These are phyloP conservation scores for Colletotrichum lupini DNA, from an alignment of 2,329 filamentous ascomycete species.

Conservation along the genomic window DNA sequence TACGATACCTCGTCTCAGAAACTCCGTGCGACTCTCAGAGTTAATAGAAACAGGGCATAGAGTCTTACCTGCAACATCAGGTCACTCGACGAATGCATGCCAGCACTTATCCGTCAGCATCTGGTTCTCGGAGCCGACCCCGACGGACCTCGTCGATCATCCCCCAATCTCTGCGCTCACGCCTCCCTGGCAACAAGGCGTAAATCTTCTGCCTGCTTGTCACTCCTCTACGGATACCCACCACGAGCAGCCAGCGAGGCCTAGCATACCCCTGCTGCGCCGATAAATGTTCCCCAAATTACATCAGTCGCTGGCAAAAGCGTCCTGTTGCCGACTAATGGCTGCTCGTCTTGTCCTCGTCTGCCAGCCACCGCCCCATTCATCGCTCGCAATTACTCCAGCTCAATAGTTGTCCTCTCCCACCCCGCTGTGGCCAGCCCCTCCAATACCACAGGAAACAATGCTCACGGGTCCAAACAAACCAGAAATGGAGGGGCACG, in stretches of 20 bases:
- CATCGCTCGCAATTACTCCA: neutral
- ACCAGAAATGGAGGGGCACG: neutral
- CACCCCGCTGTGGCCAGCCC: neutral
- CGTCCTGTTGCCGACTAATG: constrained; percentile 22
- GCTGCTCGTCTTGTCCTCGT: neutral
- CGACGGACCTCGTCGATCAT: constrained; percentile 5
- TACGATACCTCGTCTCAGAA: constrained; percentile 7
- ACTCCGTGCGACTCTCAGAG: neutral
- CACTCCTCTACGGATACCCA: neutral
- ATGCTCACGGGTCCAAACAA: neutral
- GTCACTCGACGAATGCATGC: no score
- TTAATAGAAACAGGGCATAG: neutral
- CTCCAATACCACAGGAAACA: neutral
- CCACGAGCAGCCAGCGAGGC: neutral
- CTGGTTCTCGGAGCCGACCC: constrained; percentile 27
- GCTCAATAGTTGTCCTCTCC: neutral
- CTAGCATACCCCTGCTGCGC: constrained; percentile 26
- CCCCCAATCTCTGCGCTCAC: neutral
- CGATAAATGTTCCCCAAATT: constrained; percentile 6
- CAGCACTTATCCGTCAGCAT: constrained; percentile 12
- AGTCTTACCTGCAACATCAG: neutral
- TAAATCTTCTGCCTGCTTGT: neutral
- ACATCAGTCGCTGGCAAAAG: constrained; percentile 16
- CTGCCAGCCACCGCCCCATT: neutral
- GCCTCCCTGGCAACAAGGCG: constrained; percentile 4